phyloP scores from a whole-genome alignment of 257 asterid species.

The Gentiana dahurica region DNA sequence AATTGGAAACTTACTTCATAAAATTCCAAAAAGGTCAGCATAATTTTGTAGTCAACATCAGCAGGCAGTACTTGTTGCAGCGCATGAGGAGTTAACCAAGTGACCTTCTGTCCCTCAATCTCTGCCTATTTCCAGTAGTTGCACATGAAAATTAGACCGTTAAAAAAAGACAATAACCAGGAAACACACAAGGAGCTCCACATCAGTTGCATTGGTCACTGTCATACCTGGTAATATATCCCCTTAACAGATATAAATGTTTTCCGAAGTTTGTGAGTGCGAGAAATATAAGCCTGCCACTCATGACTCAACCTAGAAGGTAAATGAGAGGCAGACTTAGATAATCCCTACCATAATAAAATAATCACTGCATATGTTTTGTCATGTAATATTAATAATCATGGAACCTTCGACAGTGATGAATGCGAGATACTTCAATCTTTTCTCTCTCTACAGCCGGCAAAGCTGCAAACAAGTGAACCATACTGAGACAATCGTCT shows the following conservation, averaged over 20 bases:
- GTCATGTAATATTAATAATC: no score
- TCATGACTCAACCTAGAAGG: conserved; percentile 79
- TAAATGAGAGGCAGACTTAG: no score
- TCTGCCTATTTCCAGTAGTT: conserved; percentile 51
- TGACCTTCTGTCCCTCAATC: conserved; percentile 83
- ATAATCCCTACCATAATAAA: no score
- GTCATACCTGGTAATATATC: conserved; percentile 75
- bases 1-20: conserved; percentile 51
- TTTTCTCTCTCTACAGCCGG: conserved; percentile 86
- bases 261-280: conserved; percentile 86
- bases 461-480: conserved; percentile 94
- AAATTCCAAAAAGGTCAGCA: conserved; percentile 88
- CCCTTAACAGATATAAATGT: conserved; percentile 94
- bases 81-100: conserved; percentile 98
- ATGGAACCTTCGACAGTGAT: conserved; percentile 74
- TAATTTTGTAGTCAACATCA: conserved; percentile 78
- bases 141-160: conserved; percentile 2
- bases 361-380: no score
- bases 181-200: conserved; percentile 2
- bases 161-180: conserved; percentile 4
- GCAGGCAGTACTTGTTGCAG: conserved; percentile 87
- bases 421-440: conserved; percentile 69
- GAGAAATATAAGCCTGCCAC: conserved; percentile 92
- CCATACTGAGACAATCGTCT: conserved; percentile 95
- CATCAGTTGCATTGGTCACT: not conserved